Base-by-base conservation (phyloP, 1,139 yeast genomes). In the Sugiyamaella japonica region DNA sequence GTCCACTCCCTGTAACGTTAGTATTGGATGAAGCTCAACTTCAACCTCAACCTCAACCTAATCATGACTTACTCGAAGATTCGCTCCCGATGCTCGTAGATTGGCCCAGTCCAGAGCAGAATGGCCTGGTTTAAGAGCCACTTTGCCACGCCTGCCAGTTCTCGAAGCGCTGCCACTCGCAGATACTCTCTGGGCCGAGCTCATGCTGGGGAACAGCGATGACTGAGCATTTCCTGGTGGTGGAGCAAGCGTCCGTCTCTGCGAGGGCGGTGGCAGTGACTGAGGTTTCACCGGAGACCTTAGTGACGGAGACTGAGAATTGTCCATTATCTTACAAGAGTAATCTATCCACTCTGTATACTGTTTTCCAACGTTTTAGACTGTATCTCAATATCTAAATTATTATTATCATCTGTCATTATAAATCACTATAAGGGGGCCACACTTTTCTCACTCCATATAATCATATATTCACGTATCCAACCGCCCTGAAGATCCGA, bases 71-170 rank as follows among this genome's bases (percentile, higher is more conserved):
- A 53, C 78, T 37, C 79, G 59, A 31, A 79, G 65, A 57, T 77
- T 72, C 44, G 64, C 58, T 16, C 80, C 79, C 20, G 75, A 69
- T 12, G 72, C 68, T 56, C 82, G 84, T 40, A 83, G 68, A 9
- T 76, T 70, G 9, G 93, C 96, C 97, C 97, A 89, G 67, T 89
- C 96, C 55, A 89, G 71, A 0, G 95, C 93, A 0, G 96, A 89
- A 66, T 84, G 89, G 0, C 96, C 95, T 0, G 95, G 96, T 47
- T 79, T 75, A 10, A 89, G 73, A 0, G 72, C 78, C 0, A 88
- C 91, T 62, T 88, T 88, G 40, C 49, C 57, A 9, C 67, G 60
- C 9, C 59, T 45, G 12, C 10, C 4, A 2, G 71, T 76, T 48
- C 79, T 63, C 59, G 71, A 69, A 3, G 83, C 17, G 9, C 37